Base-by-base conservation (phyloP, 2,329 filamentous ascomycete species). In the Pyricularia sp. region DNA sequence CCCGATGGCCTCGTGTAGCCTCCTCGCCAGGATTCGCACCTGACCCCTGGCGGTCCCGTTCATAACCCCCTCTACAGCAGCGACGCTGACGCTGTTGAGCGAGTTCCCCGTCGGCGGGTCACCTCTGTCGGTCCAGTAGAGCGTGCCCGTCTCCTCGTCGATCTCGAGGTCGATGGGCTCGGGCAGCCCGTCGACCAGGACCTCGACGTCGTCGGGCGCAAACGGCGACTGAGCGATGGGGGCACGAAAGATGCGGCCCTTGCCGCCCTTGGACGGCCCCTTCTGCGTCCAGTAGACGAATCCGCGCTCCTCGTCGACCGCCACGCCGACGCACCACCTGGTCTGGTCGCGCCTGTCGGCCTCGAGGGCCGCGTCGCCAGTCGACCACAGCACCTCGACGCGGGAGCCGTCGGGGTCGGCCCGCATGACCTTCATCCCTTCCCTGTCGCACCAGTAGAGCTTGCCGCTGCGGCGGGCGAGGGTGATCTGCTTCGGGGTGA, bases 91-190 rank as follows among this genome's bases (percentile, higher is more conserved):
- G 6, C 75, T 71, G 69, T 85, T 83, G 65, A 87, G 67, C 12
- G 78, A 78, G 69, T 84, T 85, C 0, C 84, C 84, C 9, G 72
- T 70, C 0, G 84, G 84, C 1, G 80, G 71, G 67, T 87, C 84
- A 4, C 84, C 85, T 0, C 84, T 75, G 67, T 87, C 84, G 0
- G 84, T 85, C 84, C 84, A 87, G 71, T 83, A 87, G 30, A 87
- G 72, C 1, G 71, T 74, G 31, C 76, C 70, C 2, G 70, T 70
- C 0, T 75, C 72, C 13, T 77, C 75, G 19, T 86, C 82, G 1
- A 86, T 68, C 35, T 84, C 82, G 0, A 87, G 72, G 68, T 87
- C 83, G 66, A 87, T 82, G 0, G 82, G 81, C 69, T 86, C 83
- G 0, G 83, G 82, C 9, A 85, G 72, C 0, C 71, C 70, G 4